phyloP scores from a whole-genome alignment of 176 grass and related monocot species.

The Cocos nucifera region DNA sequence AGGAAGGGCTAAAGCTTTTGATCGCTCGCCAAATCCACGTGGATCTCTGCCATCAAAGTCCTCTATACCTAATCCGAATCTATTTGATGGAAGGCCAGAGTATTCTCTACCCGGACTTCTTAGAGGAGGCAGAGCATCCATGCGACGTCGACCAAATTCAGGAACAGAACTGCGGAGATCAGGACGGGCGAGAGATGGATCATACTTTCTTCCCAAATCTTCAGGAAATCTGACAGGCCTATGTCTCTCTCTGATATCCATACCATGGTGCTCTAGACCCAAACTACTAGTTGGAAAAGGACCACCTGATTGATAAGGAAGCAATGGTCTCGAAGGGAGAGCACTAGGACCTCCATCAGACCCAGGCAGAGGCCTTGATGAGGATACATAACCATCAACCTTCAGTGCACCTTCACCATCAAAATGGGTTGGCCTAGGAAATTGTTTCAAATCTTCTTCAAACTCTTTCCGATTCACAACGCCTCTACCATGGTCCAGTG shows the following conservation, averaged over 20 bases:
- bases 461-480: constrained; percentile 29
- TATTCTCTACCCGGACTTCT: constrained; percentile 49
- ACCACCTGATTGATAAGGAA: constrained; percentile 31
- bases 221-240: constrained; percentile 29
- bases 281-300: constrained; percentile 17
- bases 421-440: constrained; percentile 29
- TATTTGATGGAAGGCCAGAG: constrained; percentile 13
- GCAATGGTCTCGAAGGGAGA: constrained; percentile 34
- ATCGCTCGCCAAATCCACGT: constrained; percentile 18
- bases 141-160: constrained; percentile 39
- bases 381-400: constrained; percentile 8
- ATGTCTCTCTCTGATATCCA: constrained; percentile 18
- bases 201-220: constrained; percentile 39
- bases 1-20: constrained; percentile 19
- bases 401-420: constrained; percentile 35
- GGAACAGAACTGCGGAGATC: constrained; percentile 35
- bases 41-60: constrained; percentile 11
- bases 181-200: constrained; percentile 16
- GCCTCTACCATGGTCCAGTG: constrained; percentile 39
- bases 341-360: constrained; percentile 26
- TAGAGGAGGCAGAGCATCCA: constrained; percentile 44
- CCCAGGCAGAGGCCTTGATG: constrained; percentile 21
- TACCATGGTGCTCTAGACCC: constrained; percentile 7
- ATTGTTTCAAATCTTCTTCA: constrained; percentile 49
- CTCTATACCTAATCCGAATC: constrained; percentile 18